These are phyloP conservation scores for Maudiozyma saulgeensis DNA, from an alignment of 805 yeast species.

Conservation along the genomic window DNA sequence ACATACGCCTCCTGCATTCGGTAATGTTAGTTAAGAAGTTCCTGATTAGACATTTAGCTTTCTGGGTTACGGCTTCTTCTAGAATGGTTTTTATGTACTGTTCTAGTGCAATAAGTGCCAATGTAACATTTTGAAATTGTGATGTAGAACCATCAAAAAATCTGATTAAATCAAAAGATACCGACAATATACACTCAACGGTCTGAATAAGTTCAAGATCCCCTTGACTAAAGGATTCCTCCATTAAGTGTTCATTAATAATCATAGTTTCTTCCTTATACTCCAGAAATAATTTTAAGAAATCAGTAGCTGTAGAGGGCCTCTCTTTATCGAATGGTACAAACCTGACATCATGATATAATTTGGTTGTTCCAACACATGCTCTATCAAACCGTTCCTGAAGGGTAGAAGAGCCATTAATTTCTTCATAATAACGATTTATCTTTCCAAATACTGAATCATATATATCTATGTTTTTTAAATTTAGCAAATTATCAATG, in stretches of 20 bases:
- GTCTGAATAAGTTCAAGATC: constrained; percentile 6
- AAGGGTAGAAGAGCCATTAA: constrained; percentile 1
- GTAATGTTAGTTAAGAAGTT: background rate
- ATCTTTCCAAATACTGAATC: constrained; percentile 11
- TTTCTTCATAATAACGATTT: constrained; percentile 8
- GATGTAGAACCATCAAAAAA: constrained; percentile 4
- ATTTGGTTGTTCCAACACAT: background rate
- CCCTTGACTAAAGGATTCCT: constrained; percentile 7
- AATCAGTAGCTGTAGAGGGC: constrained; percentile 5
- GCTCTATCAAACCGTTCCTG: background rate
- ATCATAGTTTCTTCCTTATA: constrained; percentile 3
- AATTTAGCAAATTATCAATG: constrained; percentile 6
- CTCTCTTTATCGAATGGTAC: constrained; percentile 3
- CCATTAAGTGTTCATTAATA: constrained; percentile 5
- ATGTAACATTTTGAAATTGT: constrained; percentile 3
- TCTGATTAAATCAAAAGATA: constrained; percentile 1
- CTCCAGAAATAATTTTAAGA: constrained; percentile 4
- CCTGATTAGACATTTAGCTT: constrained; percentile 2
- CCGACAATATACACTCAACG: constrained; percentile 1
- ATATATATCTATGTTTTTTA: constrained; percentile 6
- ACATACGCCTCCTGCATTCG: background rate
- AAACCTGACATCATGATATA: background rate
- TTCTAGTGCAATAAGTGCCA: constrained; percentile 3
- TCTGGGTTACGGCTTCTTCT: background rate
- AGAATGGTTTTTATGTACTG: background rate